Percentiles rank a stretch among this genome's conserved stretches.
phyloP scores from a whole-genome alignment of 1,139 yeast genomes.

The Yarrowia galli region DNA sequence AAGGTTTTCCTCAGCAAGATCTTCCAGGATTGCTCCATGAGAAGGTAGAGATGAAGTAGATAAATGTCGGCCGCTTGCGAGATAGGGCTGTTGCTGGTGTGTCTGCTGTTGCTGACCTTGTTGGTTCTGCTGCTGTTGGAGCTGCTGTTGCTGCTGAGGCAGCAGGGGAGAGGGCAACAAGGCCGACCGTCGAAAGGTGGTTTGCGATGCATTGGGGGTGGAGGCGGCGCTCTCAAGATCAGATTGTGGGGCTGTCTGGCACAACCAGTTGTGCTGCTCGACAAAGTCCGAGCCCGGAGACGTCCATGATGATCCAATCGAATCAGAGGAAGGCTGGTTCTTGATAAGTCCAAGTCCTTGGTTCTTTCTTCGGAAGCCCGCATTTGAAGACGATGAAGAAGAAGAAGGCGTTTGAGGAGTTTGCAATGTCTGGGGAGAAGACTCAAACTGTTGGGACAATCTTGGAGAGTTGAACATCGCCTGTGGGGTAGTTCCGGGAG shows the following conservation, averaged over 20 bases:
- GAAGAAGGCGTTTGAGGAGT: conserved; percentile 21
- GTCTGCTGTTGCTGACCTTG: conserved; percentile 19
- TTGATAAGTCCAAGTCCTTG: conserved; percentile 32
- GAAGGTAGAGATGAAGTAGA: conserved; percentile 20
- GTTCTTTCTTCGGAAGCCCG: conserved; percentile 19
- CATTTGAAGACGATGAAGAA: conserved; percentile 16
- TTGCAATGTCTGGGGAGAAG: conserved; percentile 17
- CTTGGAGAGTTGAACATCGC: conserved; percentile 11
- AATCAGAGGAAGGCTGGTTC: conserved; percentile 36
- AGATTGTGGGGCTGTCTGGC: conserved; percentile 26
- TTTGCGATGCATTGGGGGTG: conserved; percentile 21
- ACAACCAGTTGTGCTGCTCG: conserved; percentile 39
- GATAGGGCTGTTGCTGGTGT: conserved; percentile 13
- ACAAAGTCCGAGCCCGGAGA: conserved; percentile 38
- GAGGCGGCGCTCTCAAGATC: conserved; percentile 28
- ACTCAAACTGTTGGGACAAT: conserved; percentile 25
- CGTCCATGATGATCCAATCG: conserved; percentile 36
- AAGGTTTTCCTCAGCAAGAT: conserved; percentile 24
- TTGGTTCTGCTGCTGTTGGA: conserved; percentile 1
- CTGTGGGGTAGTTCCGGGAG: neutral
- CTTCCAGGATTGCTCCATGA: conserved; percentile 23
- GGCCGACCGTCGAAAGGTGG: conserved; percentile 24
- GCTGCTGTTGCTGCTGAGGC: conserved; percentile 26
- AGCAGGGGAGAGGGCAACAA: conserved; percentile 29
- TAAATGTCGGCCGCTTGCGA: conserved; percentile 3